phyloP scores from a whole-genome alignment of 768 basidiomycete species.

The Hemileccinum rubropunctum region DNA sequence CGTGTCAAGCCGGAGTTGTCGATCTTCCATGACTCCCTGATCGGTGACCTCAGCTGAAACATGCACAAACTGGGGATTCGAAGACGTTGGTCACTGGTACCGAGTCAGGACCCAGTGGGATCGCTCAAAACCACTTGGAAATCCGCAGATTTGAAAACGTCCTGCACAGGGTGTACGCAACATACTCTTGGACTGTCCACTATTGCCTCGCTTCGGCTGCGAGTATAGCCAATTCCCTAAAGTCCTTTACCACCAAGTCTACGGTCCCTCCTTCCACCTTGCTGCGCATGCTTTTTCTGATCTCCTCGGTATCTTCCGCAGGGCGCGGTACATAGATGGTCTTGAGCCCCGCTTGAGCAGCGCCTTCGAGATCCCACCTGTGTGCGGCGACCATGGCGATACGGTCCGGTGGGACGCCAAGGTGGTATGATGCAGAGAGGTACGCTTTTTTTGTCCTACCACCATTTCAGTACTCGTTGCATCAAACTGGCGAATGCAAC shows the following conservation, averaged over 20 bases:
- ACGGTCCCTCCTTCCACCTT: constrained; percentile 58
- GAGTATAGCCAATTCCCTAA: constrained; percentile 45
- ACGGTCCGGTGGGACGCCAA: constrained; percentile 42
- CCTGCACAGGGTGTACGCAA: too few relatives aligned
- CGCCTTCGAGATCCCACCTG: constrained; percentile 52
- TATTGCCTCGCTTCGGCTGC: constrained; percentile 14
- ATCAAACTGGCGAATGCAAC: constrained; percentile 15
- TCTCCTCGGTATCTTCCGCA: constrained; percentile 39
- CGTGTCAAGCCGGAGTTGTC: too few relatives aligned
- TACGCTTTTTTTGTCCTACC: constrained; percentile 47
- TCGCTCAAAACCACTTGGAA: too few relatives aligned
- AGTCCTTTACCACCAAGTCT: constrained; percentile 52
- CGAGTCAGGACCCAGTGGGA: too few relatives aligned
- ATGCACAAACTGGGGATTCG: too few relatives aligned
- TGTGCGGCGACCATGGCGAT: constrained; percentile 69
- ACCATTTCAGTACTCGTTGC: not conserved
- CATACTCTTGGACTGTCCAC: not conserved
- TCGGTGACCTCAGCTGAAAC: too few relatives aligned
- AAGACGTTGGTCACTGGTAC: too few relatives aligned
- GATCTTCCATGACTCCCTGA: too few relatives aligned
- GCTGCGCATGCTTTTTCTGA: constrained; percentile 33
- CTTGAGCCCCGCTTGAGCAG: constrained; percentile 50
- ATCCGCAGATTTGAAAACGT: too few relatives aligned
- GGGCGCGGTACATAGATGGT: constrained; percentile 57
- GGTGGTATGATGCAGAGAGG: constrained; percentile 45